phyloP scores from a whole-genome alignment of 2,329 filamentous ascomycete genomes.

The Hypomyces rosellus region DNA sequence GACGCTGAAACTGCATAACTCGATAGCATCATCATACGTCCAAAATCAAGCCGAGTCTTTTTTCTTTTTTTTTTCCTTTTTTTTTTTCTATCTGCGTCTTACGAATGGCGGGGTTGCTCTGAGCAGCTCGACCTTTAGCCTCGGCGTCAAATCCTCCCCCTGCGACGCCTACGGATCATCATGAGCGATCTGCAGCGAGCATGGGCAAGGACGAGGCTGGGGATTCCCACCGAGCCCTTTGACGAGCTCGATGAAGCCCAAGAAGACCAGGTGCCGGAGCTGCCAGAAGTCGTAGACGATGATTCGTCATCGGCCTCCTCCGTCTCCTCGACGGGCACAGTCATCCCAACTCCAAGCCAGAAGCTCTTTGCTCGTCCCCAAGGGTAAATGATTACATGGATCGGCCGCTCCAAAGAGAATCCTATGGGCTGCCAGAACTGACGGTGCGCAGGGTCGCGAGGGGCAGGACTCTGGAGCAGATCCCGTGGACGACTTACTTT shows the following conservation, averaged over 20 bases:
- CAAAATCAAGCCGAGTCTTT: neutral
- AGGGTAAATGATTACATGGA: slow-evolving; percentile 41
- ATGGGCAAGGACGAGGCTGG: slow-evolving; percentile 71
- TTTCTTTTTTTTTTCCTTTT: neutral
- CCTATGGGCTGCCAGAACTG: slow-evolving; percentile 16
- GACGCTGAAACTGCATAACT: too few relatives aligned
- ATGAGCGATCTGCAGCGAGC: slow-evolving; percentile 81
- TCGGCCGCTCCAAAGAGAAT: neutral
- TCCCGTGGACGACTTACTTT: slow-evolving; percentile 88
- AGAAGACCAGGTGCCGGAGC: slow-evolving; percentile 38
- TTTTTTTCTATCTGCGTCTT: neutral
- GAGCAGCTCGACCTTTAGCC: neutral
- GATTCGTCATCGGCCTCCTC: slow-evolving; percentile 72
- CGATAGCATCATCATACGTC: too few relatives aligned
- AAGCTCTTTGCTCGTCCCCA: slow-evolving; percentile 66
- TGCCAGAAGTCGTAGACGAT: slow-evolving; percentile 44
- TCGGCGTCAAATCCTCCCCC: neutral
- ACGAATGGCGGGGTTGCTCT: slow-evolving; percentile 6
- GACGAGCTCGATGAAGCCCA: slow-evolving; percentile 49
- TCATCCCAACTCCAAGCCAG: slow-evolving; percentile 70
- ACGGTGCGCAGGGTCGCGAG: slow-evolving; percentile 36
- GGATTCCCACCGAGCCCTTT: slow-evolving; percentile 45
- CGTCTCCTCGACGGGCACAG: slow-evolving; percentile 88
- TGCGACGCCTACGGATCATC: slow-evolving; percentile 4
- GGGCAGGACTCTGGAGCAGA: slow-evolving; percentile 54